Evolutionary conservation across 305 asterid species (phyloP).

Genomic region (Coffea humblotiana): DNA sequence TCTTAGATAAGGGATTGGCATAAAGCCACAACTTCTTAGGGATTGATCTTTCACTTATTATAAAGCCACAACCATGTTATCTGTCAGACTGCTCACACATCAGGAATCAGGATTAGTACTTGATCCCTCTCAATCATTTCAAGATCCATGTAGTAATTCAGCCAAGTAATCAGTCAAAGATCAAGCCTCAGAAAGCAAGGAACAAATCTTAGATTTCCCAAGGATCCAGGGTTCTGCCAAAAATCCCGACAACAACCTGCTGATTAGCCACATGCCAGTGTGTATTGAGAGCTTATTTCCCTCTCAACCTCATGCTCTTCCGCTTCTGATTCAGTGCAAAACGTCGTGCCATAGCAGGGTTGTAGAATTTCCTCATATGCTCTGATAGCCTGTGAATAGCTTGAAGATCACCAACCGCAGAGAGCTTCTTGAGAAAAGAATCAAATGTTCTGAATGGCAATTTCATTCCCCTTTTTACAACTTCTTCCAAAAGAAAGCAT

Average conservation of each 20-base stretch:
- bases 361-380: conserved; percentile 80
- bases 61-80: not conserved
- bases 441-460: conserved; percentile 76
- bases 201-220: not conserved
- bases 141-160: not conserved
- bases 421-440: conserved; percentile 60
- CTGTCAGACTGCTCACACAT: not conserved
- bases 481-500: conserved; percentile 61
- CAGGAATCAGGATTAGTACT: not conserved
- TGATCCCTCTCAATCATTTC: not conserved
- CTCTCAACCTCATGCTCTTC: conserved; percentile 66
- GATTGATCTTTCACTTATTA: not conserved
- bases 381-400: conserved; percentile 76
- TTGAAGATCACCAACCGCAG: conserved; percentile 67
- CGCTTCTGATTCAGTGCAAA: conserved; percentile 72
- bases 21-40: too few relatives aligned
- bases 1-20: not conserved
- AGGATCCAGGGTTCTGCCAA: not conserved
- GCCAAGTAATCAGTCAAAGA: not conserved
- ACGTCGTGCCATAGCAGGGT: conserved; percentile 94
- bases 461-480: conserved; percentile 58
- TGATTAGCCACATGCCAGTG: not conserved
- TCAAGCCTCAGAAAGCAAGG: not conserved
- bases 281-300: conserved; percentile 35
- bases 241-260: not conserved